Percentiles rank a stretch among this genome's conserved stretches.
These are phyloP conservation scores for Colletotrichum gloeosporioides DNA, from an alignment of 2,329 filamentous ascomycete species.

Conservation along the genomic window DNA sequence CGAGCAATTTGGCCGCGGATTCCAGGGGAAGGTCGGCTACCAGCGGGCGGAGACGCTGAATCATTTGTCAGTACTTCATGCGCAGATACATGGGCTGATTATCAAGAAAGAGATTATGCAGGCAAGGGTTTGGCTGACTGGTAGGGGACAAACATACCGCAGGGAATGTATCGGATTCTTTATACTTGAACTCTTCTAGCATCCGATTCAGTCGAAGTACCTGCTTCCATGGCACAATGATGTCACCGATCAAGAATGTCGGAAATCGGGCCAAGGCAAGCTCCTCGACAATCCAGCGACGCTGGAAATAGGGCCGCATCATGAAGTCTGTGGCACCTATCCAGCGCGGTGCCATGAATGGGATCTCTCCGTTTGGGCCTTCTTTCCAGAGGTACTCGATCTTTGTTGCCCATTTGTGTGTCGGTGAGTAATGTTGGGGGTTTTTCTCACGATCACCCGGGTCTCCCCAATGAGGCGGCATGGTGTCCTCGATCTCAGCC, in stretches of 20 bases:
- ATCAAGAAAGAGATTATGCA: background rate
- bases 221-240: slow-evolving; percentile 41
- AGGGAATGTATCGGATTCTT: slow-evolving; percentile 34
- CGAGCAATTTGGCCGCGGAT: slow-evolving; percentile 24
- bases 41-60: slow-evolving; percentile 21
- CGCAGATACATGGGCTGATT: background rate
- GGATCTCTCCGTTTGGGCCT: slow-evolving; percentile 24
- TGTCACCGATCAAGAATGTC: slow-evolving; percentile 34
- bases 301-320: slow-evolving; percentile 36
- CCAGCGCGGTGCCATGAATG: slow-evolving; percentile 25
- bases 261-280: slow-evolving; percentile 36
- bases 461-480: slow-evolving; percentile 36
- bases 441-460: slow-evolving; percentile 35
- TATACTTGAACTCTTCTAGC: slow-evolving; percentile 40
- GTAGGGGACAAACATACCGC: background rate
- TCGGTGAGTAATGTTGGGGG: slow-evolving; percentile 38
- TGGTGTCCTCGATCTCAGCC: slow-evolving; percentile 31
- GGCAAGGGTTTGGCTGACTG: background rate
- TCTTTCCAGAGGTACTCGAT: slow-evolving; percentile 31
- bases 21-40: slow-evolving; percentile 28
- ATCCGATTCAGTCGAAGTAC: slow-evolving; percentile 36
- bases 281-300: slow-evolving; percentile 42
- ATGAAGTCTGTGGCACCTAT: slow-evolving; percentile 33
- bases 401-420: slow-evolving; percentile 32
- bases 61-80: background rate